Conservation (phyloP, 352 stramenopile genomes). For the Phytophthora multivora region DNA sequence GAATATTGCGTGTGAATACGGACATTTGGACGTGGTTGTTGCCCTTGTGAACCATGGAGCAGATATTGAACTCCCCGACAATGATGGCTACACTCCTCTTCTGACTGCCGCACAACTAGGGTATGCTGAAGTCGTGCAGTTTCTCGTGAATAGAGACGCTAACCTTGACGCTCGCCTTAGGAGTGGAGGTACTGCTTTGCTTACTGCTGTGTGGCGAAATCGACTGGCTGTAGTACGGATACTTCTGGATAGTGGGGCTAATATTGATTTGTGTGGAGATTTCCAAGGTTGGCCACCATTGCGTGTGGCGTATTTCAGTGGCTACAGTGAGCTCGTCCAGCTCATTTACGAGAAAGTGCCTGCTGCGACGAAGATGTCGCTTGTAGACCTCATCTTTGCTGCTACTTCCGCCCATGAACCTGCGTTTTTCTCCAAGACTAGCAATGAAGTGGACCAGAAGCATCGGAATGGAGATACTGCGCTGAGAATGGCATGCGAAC, state of each 20-base stretch:
- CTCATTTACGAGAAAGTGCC: not conserved
- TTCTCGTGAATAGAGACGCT: not conserved
- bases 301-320: not conserved
- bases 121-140: not conserved
- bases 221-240: not conserved
- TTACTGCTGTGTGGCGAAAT: not conserved
- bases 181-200: not conserved
- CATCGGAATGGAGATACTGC: too few species aligned
- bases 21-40: not conserved
- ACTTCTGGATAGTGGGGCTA: not conserved
- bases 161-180: not conserved
- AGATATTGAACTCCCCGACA: not conserved
- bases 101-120: not conserved
- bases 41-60: not conserved
- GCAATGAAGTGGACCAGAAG: too few species aligned
- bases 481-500: too few species aligned
- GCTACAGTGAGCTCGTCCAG: not conserved
- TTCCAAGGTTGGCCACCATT: not conserved
- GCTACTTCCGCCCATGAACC: too few species aligned
- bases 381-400: too few species aligned
- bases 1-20: not conserved
- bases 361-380: too few species aligned
- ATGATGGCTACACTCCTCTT: not conserved
- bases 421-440: too few species aligned
- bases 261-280: not conserved